Evolutionary conservation across 1,284 basidiomycete species (phyloP), one percentile per base, ranked within the genome.

Genomic region (Cryptococcus neoformans): DNA sequence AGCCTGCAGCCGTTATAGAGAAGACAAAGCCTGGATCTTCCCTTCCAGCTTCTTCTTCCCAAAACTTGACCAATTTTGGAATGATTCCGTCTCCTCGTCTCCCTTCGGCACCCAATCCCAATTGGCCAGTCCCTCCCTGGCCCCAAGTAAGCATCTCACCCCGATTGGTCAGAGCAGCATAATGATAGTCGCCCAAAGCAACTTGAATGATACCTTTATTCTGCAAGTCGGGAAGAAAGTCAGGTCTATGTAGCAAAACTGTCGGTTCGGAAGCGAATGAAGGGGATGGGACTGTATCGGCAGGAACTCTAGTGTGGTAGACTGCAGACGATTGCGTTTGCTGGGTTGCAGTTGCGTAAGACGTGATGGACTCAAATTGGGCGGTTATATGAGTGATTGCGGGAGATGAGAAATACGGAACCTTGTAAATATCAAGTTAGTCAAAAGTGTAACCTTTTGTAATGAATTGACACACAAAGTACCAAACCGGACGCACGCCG

Each of bases 101-200:
- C 2, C 46, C 90, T 28, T 81, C 80, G 3, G 69, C 68, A 14
- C 60, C 56, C 40, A 11, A 45, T 38, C 44, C 40, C 41, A 94
- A 80, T 2, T 91, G 91, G 21, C 92, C 92, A 37, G 79, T 74
- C 17, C 85, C 86, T 72, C 86, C 90, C 44, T 78, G 67, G 12
- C 93, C 93, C 92, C 92, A 97, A 6, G 90, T 89, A 44, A 88
- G 79, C 28, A 95, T 80, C 63, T 86, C 83, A 11, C 92, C 93
- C 34, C 81, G 75, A 44, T 83, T 80, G 1, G 90, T 92, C 60
- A 96, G 80, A 0, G 93, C 92, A 34, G 86, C 89, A 66, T 81
- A 86, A 78, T 96, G 92, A 74, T 92, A 94, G 75, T 96, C 92
- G 4, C 93, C 93, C 48, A 92, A 81, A 8, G 87, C 85, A 55